phyloP scores from a whole-genome alignment of 495 filamentous ascomycete genomes.

The Cudoniella acicularis region DNA sequence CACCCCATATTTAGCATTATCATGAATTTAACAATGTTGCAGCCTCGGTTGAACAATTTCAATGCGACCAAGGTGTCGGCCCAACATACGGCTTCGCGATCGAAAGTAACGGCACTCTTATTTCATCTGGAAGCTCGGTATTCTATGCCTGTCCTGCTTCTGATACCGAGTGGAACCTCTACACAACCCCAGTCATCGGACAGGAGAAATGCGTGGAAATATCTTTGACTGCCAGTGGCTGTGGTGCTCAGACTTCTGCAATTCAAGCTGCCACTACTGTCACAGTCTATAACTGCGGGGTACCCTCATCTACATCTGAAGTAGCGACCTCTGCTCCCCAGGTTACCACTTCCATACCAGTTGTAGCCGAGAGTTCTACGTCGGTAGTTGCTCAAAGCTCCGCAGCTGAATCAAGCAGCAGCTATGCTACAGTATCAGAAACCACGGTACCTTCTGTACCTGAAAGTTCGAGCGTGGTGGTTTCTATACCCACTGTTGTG shows the following conservation, averaged over 20 bases:
- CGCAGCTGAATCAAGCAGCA: too few species aligned
- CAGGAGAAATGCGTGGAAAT: constrained; percentile 42
- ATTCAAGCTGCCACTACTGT: neutral
- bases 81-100: constrained; percentile 46
- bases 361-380: neutral
- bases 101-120: constrained; percentile 42
- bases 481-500: too few species aligned
- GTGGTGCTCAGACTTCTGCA: constrained; percentile 24
- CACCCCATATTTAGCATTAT: neutral
- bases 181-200: constrained; percentile 40
- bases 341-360: neutral
- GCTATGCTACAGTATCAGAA: too few species aligned
- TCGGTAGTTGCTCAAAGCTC: neutral
- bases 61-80: constrained; percentile 55
- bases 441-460: too few species aligned
- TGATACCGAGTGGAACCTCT: constrained; percentile 47
- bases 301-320: constrained; percentile 5
- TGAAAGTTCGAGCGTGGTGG: too few species aligned
- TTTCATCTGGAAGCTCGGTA: constrained; percentile 36
- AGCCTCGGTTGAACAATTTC: constrained; percentile 58
- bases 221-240: constrained; percentile 45
- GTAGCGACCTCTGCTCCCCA: neutral
- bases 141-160: constrained; percentile 56
- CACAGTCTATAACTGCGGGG: constrained; percentile 6
- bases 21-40: constrained; percentile 5